phyloP scores from a whole-genome alignment of 2,329 filamentous ascomycete genomes.

The Lecanicillium sp. region DNA sequence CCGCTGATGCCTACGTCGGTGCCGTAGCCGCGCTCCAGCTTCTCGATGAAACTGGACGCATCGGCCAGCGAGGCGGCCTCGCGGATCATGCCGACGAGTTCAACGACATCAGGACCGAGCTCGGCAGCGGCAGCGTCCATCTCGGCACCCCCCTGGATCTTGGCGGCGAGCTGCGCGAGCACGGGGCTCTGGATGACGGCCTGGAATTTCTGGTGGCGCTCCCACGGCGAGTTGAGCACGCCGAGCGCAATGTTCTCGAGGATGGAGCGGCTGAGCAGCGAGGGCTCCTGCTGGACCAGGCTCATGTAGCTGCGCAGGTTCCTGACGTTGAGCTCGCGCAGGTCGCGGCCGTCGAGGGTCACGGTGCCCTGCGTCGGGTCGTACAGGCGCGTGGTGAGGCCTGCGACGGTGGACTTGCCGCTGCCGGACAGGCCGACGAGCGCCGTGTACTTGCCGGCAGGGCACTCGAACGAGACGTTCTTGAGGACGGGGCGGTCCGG shows the following conservation, averaged over 20 bases:
- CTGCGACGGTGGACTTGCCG: slow-evolving; percentile 52
- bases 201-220: slow-evolving; percentile 36
- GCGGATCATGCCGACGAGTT: slow-evolving; percentile 46
- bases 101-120: slow-evolving; percentile 37
- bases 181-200: slow-evolving; percentile 41
- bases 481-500: slow-evolving; percentile 37
- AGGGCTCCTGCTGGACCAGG: slow-evolving; percentile 41
- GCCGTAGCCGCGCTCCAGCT: slow-evolving; percentile 47
- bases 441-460: slow-evolving; percentile 44
- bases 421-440: slow-evolving; percentile 54
- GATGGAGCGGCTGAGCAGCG: slow-evolving; percentile 40
- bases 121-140: slow-evolving; percentile 37
- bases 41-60: slow-evolving; percentile 48
- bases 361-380: slow-evolving; percentile 45
- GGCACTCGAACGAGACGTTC: slow-evolving; percentile 41
- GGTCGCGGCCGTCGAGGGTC: slow-evolving; percentile 40
- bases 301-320: slow-evolving; percentile 36
- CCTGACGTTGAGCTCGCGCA: slow-evolving; percentile 42
- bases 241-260: slow-evolving; percentile 48
- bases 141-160: slow-evolving; percentile 45
- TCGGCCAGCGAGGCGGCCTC: slow-evolving; percentile 53
- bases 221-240: slow-evolving; percentile 36
- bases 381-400: slow-evolving; percentile 51
- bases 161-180: slow-evolving; percentile 44
- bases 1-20: slow-evolving; percentile 49